Conservation (phyloP, 2,329 filamentous ascomycete species). For the Curvularia sp. region DNA sequence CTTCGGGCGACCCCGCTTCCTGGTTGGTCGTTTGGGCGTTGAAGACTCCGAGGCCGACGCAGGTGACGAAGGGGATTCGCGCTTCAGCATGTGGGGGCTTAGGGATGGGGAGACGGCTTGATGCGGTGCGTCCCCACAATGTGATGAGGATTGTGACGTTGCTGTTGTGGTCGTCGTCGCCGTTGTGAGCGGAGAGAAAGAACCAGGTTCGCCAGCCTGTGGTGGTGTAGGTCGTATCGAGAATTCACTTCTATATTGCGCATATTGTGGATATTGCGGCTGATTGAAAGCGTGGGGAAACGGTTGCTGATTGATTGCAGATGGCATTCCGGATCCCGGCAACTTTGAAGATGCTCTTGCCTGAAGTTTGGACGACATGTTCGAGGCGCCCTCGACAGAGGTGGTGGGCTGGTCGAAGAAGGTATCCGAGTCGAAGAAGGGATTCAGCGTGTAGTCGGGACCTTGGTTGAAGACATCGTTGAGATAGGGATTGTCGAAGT, state of each 20-base stretch:
- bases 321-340: slow-evolving; percentile 21
- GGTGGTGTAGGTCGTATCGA: slow-evolving; percentile 27
- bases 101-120: slow-evolving; percentile 32
- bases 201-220: slow-evolving; percentile 24
- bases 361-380: slow-evolving; percentile 27
- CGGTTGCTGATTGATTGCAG: slow-evolving; percentile 19
- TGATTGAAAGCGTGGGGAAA: slow-evolving; percentile 29
- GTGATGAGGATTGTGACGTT: slow-evolving; percentile 44
- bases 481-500: slow-evolving; percentile 36
- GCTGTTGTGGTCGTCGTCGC: slow-evolving; percentile 17
- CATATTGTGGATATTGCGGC: slow-evolving; percentile 31
- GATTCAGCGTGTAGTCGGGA: slow-evolving; percentile 36
- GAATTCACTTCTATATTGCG: slow-evolving; percentile 27
- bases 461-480: slow-evolving; percentile 31
- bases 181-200: slow-evolving; percentile 27
- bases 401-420: slow-evolving; percentile 38
- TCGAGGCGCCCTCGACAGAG: slow-evolving; percentile 29
- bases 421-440: slow-evolving; percentile 39
- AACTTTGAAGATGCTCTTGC: slow-evolving; percentile 25
- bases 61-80: slow-evolving; percentile 36
- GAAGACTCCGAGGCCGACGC: slow-evolving; percentile 29
- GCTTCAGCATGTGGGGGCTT: slow-evolving; percentile 42
- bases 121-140: slow-evolving; percentile 40
- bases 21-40: slow-evolving; percentile 35
- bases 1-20: slow-evolving; percentile 44